Conservation (phyloP, 306 rosid species). For the Acmispon strigosus region DNA sequence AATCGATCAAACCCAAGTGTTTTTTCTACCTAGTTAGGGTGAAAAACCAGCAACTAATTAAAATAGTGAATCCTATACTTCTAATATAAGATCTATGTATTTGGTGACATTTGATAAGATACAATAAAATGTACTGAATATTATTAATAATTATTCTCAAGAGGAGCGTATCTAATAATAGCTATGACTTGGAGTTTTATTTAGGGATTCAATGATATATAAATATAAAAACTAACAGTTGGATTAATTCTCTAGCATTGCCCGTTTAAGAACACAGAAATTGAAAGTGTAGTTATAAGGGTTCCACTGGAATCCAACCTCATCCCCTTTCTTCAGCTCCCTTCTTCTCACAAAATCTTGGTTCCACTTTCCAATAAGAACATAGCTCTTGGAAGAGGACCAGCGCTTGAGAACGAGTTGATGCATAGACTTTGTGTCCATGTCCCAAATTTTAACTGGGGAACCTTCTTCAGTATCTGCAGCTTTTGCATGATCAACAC, state of each 20-base stretch:
- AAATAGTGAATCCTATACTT: too few species aligned
- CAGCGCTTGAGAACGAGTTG: conserved; percentile 19
- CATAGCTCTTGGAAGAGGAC: conserved; percentile 21
- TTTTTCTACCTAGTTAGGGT: too few species aligned
- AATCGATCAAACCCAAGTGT: too few species aligned
- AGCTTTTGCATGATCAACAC: background rate
- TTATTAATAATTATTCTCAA: too few species aligned
- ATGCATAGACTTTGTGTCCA: conserved; percentile 20
- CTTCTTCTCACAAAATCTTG: conserved; percentile 23
- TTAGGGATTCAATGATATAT: too few species aligned
- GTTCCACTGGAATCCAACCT: conserved; percentile 26
- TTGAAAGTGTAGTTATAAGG: background rate
- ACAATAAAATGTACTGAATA: too few species aligned
- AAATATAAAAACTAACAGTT: too few species aligned
- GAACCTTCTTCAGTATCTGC: conserved; percentile 10
- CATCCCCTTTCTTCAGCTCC: conserved; percentile 9
- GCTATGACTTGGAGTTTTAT: too few species aligned
- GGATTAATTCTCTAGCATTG: background rate
- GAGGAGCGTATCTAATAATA: too few species aligned
- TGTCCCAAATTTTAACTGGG: conserved; percentile 2
- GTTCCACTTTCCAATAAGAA: conserved; percentile 26
- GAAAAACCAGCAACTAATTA: too few species aligned
- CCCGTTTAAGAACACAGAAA: conserved; percentile 20
- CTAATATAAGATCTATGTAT: too few species aligned
- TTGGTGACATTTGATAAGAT: too few species aligned